These are phyloP conservation scores for Porphyrellus cyaneotinctus DNA, from an alignment of 768 basidiomycete species.

Conservation along the genomic window DNA sequence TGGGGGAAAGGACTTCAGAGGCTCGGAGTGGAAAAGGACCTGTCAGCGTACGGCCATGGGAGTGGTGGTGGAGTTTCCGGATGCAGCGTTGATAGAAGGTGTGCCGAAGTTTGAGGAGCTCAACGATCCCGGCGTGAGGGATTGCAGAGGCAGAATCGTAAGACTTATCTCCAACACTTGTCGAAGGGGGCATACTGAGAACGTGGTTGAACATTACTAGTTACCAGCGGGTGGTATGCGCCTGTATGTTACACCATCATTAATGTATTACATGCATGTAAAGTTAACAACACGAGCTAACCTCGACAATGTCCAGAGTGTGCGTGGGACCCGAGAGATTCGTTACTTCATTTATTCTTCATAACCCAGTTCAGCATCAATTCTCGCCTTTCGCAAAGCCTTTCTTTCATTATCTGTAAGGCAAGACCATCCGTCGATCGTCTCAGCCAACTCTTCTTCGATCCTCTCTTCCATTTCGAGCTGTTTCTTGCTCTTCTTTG, in stretches of 20 bases:
- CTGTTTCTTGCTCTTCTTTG: conserved; percentile 79
- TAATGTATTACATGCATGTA: conserved; percentile 3
- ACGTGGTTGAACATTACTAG: not conserved
- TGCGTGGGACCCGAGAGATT: not conserved
- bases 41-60: conserved; percentile 8
- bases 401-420: conserved; percentile 42
- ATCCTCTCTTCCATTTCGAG: conserved; percentile 71
- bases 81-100: conserved; percentile 13
- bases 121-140: conserved; percentile 11
- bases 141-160: conserved; percentile 21
- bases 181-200: not conserved
- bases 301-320: not conserved
- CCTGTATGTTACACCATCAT: conserved; percentile 3
- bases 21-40: conserved; percentile 15
- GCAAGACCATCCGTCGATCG: conserved; percentile 59
- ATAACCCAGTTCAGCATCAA: conserved; percentile 60
- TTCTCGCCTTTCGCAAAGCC: conserved; percentile 54
- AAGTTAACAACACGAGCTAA: not conserved
- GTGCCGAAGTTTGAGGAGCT: conserved; percentile 14
- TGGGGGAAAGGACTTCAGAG: conserved; percentile 4
- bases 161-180: conserved; percentile 16
- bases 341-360: conserved; percentile 30
- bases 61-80: conserved; percentile 13
- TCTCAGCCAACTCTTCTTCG: conserved; percentile 76
- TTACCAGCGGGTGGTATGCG: not conserved